Percentiles rank a stretch among this genome's conserved stretches.
These are phyloP conservation scores for Zychaea mexicana DNA, from an alignment of 371 early-diverging fungal genomes.

Conservation along the genomic window DNA sequence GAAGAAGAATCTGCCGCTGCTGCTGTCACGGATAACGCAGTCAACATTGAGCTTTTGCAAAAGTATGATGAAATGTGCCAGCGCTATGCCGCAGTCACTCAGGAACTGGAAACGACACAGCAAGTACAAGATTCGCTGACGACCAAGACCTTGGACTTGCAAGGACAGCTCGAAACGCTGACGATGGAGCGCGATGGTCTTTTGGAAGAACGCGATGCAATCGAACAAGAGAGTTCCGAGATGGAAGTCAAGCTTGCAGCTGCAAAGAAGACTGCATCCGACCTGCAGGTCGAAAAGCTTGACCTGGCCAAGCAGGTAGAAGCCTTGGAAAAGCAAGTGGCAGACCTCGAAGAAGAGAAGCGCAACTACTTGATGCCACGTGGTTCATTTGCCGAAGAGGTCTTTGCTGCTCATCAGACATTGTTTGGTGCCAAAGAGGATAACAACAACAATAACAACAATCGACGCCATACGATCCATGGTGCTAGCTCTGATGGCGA, in stretches of 20 bases:
- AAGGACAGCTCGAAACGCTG: slow-evolving; percentile 34
- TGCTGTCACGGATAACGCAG: neutral
- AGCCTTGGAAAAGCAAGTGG: slow-evolving; percentile 22
- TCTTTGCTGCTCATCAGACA: slow-evolving; percentile 44
- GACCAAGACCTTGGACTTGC: slow-evolving; percentile 19
- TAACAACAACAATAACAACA: neutral
- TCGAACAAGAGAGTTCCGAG: slow-evolving; percentile 28
- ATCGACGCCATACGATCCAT: slow-evolving; percentile 15
- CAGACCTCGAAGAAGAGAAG: slow-evolving; percentile 41
- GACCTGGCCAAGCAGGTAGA: slow-evolving; percentile 29
- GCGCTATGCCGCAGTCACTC: neutral
- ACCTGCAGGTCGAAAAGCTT: slow-evolving; percentile 44
- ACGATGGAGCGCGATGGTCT: slow-evolving; percentile 24
- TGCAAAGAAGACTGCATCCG: slow-evolving; percentile 36
- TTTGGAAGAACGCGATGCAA: slow-evolving; percentile 33
- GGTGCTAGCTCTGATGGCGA: neutral
- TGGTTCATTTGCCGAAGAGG: slow-evolving; percentile 47
- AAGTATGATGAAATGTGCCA: neutral
- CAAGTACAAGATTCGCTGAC: slow-evolving; percentile 2
- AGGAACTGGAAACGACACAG: neutral
- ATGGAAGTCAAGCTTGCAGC: slow-evolving; percentile 27
- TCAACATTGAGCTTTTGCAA: neutral
- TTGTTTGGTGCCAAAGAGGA: slow-evolving; percentile 26
- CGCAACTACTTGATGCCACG: slow-evolving; percentile 47
- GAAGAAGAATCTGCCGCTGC: neutral